Base-by-base conservation (phyloP, 2,329 filamentous ascomycete species). In the Xylaria hypoxylon region DNA sequence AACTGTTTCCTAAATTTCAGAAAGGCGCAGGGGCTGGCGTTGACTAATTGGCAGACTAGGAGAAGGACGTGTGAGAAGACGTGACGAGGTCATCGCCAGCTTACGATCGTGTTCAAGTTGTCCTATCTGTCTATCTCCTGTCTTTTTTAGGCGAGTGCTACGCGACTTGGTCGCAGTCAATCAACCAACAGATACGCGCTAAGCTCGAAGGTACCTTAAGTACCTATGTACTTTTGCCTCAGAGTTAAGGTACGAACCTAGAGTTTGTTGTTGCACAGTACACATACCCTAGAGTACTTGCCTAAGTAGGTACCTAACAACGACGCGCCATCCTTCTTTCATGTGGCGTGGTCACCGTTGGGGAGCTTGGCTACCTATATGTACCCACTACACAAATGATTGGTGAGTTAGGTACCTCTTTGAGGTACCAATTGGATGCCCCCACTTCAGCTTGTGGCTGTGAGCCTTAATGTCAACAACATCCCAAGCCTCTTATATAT, bases 61-160 rank as follows among this genome's bases (percentile, higher is more conserved):
- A 56, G 50, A 58, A 35, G n/a, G 40, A 42, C 40, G 58, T 42
- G 55, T 28, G n/a, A 51, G 58, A 51, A 58, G 58, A 65, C 26
- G 63, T 59, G 60, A 70, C 63, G 61, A 67, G 55, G 60, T 45
- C 63, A 68, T 68, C 63, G 38, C 68, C 65, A 61, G 59, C 62
- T 68, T 68, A 62, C 59, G 59, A 63, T 51, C 17, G 47, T 66
- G 38, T 50, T 52, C 22, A 26, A 33, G 63, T 58, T 38, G 56
- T 40, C 57, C 31, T 26, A 57, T 55, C 42, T 52, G n/a, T 31
- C 31, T 45, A 7, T 35, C 52, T 64, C 57, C 58, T 52, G 68
- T 66, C 62, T 70, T 65, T 65, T 68, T 70, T 65, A 58, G 68
- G 66, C 64, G 61, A 59, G 60, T 66, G 66, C 61, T 65, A 70